Base-by-base conservation (phyloP, 139 green algal genomes). In the Coccomyxa sp. region DNA sequence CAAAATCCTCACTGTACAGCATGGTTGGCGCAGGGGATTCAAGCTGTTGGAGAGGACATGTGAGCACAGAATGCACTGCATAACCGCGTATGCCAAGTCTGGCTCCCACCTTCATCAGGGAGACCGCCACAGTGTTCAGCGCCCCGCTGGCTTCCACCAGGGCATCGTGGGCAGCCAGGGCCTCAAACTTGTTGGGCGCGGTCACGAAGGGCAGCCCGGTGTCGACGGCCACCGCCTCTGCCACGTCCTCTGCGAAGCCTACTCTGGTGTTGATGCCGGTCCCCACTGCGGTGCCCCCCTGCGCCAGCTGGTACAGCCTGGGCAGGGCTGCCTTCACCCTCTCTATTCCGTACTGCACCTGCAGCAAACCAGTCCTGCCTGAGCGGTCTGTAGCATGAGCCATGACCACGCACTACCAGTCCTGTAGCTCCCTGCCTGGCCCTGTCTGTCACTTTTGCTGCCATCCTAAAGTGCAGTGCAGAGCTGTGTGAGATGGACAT, bases 131-230 rank as follows among this genome's bases (percentile, higher is more conserved):
- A 7, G 90, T 96, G 86, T 98, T 98, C 50, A 99, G 87, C 1
- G 92, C 89, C 2, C 95, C 95, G 54, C 80, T 88, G 40, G 89
- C 84, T 76, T 96, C 87, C 68, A 98, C 93, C 18, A 98, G 39
- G 9, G 92, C 92, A 78, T 99, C 96, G 78, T 99, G 96, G 0
- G 94, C 93, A 1, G 96, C 96, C 39, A 99, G 88, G 10, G 93
- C 91, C 83, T 98, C 96, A 86, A 99, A 99, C 87, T 99, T 99
- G 88, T 99, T 98, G 44, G 91, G 90, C 0, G 96, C 96, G 10
- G 92, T 96, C 0, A 93, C 80, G 77, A 98, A 99, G 10, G 92
- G 94, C 40, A 96, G 76, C 0, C 96, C 95, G 0, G 95, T 83
- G 68, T 74, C 79, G 9, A 77, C 34, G 33, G 79, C 79, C 35